Base-by-base conservation (phyloP, 2,329 filamentous ascomycete species). In the Aureobasidium leucospermi region DNA sequence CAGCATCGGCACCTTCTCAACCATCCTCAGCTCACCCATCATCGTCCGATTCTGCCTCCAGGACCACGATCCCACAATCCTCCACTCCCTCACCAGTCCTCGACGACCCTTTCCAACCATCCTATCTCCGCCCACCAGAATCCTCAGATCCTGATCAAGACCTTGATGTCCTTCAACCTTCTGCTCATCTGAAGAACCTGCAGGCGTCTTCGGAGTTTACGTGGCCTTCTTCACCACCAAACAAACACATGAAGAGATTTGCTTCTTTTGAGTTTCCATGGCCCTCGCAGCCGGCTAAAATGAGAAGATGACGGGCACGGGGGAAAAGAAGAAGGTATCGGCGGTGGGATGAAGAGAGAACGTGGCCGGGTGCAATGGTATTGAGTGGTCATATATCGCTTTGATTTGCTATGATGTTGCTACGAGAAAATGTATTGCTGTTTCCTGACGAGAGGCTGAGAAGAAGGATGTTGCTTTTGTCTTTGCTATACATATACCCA, bases 201-300 rank as follows among this genome's bases (percentile, higher is more conserved):
- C 55, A 58, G 34, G n/a, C 55, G 4, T 58, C 55, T 1, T 19
- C 19, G 13, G 55, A 47, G 15, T 15, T 58, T 1, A 29, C 55
- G 4, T 58, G 55, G 55, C 55, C 55, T 41, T 58, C 55, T 3
- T 58, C 55, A 9, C 34, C 55, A 6, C 55, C 55, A 15, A 58
- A 48, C 23, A 48, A 41, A 13, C 32, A 29, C 43, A 47, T n/a
- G 3, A 41, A 11, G 16, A 16, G 31, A 29, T 28, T 28, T n/a
- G 43, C 43, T 23, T 58, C 55, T 31, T 15, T n/a, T 23, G 55
- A 58, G 16, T 48, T 58, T 8, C 55, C 55, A 10, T 58, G 55
- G 55, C 9, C 28, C 23, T 23, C 23, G 23, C 23, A 23, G 23
- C 23, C 23, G 3, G 23, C 23, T 23, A 23, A 23, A 3, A 4